Evolutionary conservation across 345 rosid genomes (phyloP).

Genomic region (Passiflora organensis): DNA sequence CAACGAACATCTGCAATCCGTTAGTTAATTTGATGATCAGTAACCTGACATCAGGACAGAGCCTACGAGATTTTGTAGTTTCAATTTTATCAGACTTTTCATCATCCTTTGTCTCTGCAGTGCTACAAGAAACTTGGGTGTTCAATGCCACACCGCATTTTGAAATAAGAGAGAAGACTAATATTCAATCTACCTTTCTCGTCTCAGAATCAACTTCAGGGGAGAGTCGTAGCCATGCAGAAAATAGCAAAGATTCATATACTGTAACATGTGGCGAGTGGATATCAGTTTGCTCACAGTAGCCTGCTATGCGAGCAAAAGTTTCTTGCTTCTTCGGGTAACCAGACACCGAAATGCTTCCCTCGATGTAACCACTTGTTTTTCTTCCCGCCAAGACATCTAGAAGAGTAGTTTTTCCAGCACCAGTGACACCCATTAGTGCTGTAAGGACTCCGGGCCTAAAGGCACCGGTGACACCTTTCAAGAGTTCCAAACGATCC

Average conservation of each 20-base stretch:
- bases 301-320: constrained; percentile 64
- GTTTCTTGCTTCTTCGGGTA: constrained; percentile 67
- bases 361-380: constrained; percentile 65
- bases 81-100: neutral
- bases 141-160: too few relatives aligned
- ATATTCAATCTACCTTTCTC: constrained; percentile 41
- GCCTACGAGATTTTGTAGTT: too few relatives aligned
- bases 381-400: constrained; percentile 82
- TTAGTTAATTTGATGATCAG: neutral
- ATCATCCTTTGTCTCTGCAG: neutral
- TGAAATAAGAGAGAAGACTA: too few relatives aligned
- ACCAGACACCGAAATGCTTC: constrained; percentile 58
- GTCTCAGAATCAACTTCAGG: constrained; percentile 32
- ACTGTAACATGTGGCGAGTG: constrained; percentile 70
- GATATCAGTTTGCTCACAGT: constrained; percentile 64
- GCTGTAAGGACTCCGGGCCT: constrained; percentile 77
- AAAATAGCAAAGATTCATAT: constrained; percentile 58
- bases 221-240: constrained; percentile 61
- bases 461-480: constrained; percentile 64
- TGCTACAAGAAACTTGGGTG: too few relatives aligned
- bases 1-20: constrained; percentile 21
- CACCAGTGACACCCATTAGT: constrained; percentile 69
- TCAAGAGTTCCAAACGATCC: constrained; percentile 51
- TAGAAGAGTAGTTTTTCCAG: constrained; percentile 78
- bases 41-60: neutral